Conservation (phyloP, 202 grass and related monocot species). For the Cymbopogon flexuosus region DNA sequence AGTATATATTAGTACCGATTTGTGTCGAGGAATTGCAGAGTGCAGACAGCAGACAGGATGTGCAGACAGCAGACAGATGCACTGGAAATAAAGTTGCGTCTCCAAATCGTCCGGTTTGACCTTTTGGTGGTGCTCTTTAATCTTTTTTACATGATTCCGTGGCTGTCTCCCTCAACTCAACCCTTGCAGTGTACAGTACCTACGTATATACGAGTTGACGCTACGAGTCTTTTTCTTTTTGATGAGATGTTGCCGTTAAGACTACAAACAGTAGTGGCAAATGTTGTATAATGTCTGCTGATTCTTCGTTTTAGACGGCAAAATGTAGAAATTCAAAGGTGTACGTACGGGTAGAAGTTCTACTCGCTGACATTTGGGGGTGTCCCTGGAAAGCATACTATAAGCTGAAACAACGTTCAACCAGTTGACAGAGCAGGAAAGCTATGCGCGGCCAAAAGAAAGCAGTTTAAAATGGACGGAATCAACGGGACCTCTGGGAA, state of each 20-base stretch:
- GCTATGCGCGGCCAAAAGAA: background rate
- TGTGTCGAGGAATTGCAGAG: background rate
- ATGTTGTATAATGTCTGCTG: background rate
- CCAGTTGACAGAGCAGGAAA: background rate
- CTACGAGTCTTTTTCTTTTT: background rate
- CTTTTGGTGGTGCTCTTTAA: background rate
- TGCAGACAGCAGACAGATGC: background rate
- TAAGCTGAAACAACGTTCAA: slow-evolving; percentile 19
- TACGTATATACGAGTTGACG: background rate
- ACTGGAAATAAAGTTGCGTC: background rate
- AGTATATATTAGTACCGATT: background rate
- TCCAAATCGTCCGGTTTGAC: background rate
- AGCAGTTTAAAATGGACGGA: slow-evolving; percentile 13
- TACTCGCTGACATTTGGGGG: background rate
- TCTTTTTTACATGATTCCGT: background rate
- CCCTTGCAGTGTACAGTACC: background rate
- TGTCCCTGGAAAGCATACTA: background rate
- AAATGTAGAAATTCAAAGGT: background rate
- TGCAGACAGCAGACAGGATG: too few species aligned
- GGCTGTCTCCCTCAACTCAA: background rate
- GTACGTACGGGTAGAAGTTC: background rate
- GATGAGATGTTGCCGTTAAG: background rate
- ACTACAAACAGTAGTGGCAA: background rate
- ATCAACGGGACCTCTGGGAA: slow-evolving; percentile 43
- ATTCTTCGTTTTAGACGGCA: background rate